Evolutionary conservation across 2,329 filamentous ascomycete species (phyloP).

Genomic region (Metarhizium sp.): DNA sequence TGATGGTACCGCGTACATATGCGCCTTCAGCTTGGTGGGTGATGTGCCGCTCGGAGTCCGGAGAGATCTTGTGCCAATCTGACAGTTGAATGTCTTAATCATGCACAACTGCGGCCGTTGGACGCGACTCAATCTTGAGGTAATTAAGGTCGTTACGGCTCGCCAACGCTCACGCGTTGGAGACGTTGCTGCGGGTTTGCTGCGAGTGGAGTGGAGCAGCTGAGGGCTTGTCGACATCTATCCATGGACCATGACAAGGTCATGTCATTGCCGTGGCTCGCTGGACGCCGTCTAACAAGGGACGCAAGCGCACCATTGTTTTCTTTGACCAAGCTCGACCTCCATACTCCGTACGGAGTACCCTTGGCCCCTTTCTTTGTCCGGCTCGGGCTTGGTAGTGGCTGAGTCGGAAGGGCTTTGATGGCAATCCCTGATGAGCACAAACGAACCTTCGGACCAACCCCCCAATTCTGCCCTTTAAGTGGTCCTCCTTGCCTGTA

Average conservation of each 20-base stretch:
- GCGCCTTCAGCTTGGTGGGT: not conserved
- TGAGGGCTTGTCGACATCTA: constrained; percentile 3
- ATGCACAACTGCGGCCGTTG: constrained; percentile 4
- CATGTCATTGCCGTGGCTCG: constrained; percentile 2
- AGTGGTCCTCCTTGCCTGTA: not conserved
- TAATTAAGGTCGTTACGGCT: constrained; percentile 5
- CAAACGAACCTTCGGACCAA: too few species aligned
- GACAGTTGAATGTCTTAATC: not conserved
- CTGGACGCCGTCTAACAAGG: not conserved
- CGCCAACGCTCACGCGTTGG: constrained; percentile 4
- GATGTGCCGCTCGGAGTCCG: constrained; percentile 2
- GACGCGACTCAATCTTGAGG: not conserved
- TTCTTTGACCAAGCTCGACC: too few species aligned
- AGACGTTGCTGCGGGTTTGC: constrained; percentile 5
- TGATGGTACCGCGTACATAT: not conserved
- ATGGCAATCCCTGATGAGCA: too few species aligned
- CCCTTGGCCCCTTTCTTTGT: not conserved
- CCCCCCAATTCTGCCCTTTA: too few species aligned
- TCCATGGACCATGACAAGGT: constrained; percentile 1
- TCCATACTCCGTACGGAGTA: too few species aligned
- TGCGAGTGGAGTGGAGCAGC: constrained; percentile 6
- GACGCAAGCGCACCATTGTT: too few species aligned
- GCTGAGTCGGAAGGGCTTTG: not conserved
- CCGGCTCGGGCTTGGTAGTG: not conserved
- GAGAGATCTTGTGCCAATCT: not conserved